Evolutionary conservation across 768 basidiomycete species (phyloP).

Genomic region (Trametopsis cervina): DNA sequence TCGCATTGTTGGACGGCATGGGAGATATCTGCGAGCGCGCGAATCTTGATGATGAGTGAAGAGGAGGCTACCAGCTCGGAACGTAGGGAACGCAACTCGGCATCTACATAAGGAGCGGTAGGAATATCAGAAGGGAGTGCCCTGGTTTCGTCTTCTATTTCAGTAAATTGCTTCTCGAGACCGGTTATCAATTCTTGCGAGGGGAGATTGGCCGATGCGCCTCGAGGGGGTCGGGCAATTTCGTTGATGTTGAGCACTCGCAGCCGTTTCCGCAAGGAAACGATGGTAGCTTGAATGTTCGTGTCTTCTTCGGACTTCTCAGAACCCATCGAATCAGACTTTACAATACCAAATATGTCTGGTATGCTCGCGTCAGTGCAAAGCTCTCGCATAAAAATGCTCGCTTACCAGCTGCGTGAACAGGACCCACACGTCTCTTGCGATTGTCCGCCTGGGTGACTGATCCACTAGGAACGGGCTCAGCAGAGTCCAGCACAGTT

Average conservation of each 20-base stretch:
- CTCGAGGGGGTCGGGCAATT: constrained; percentile 34
- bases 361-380: not conserved
- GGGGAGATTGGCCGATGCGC: constrained; percentile 40
- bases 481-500: too few relatives aligned
- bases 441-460: constrained; percentile 9
- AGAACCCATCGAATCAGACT: constrained; percentile 26
- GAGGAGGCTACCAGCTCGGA: constrained; percentile 49
- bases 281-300: constrained; percentile 43
- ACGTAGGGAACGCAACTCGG: constrained; percentile 57
- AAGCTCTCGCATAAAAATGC: too few relatives aligned
- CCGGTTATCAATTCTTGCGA: constrained; percentile 38
- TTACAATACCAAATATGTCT: constrained; percentile 52
- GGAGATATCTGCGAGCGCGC: constrained; percentile 48
- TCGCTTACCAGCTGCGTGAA: constrained; percentile 6
- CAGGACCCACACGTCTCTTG: constrained; percentile 19
- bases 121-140: constrained; percentile 35
- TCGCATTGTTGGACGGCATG: constrained; percentile 53
- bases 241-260: constrained; percentile 56
- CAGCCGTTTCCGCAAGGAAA: constrained; percentile 51
- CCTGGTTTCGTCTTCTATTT: constrained; percentile 38
- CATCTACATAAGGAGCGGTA: constrained; percentile 35
- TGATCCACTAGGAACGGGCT: too few relatives aligned
- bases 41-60: constrained; percentile 42
- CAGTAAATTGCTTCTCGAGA: constrained; percentile 40
- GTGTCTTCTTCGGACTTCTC: constrained; percentile 31